Evolutionary conservation across 192 early-diverging fungal species (phyloP).

Genomic region (Backusella liffmaniae): DNA sequence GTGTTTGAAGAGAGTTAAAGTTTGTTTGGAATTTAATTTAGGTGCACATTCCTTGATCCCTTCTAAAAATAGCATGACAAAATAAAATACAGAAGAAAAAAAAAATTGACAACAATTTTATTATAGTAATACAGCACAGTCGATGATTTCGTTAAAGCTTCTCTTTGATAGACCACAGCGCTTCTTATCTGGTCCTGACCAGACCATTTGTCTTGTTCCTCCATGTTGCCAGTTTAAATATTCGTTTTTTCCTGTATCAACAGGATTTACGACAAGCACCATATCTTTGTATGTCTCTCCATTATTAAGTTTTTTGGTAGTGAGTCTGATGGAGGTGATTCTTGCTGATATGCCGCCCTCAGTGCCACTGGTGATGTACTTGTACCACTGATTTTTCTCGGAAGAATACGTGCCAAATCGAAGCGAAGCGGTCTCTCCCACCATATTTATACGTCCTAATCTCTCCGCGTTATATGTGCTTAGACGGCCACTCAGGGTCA

Average conservation of each 20-base stretch:
- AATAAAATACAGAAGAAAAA: not conserved
- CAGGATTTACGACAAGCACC: not conserved
- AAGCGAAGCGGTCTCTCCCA: not conserved
- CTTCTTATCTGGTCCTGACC: not conserved
- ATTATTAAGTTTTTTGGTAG: not conserved
- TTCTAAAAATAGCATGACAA: not conserved
- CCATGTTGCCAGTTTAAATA: not conserved
- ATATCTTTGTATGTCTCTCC: not conserved
- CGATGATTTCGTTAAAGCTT: not conserved
- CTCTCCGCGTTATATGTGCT: not conserved
- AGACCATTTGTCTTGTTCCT: not conserved
- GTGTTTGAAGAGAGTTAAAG: not conserved
- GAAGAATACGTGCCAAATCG: slow-evolving; percentile 1
- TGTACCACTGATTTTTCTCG: not conserved
- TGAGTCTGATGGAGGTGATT: not conserved
- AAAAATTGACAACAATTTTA: not conserved
- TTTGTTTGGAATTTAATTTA: slow-evolving; percentile 9
- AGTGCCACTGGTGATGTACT: not conserved
- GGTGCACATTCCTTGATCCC: not conserved
- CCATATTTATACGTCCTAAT: not conserved
- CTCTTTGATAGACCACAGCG: not conserved
- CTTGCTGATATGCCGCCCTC: not conserved
- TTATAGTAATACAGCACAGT: not conserved
- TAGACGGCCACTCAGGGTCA: not conserved
- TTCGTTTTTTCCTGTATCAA: not conserved